phyloP scores from a whole-genome alignment of 108 stramenopile genomes.

The Pseudonitzschia delicatissima region DNA sequence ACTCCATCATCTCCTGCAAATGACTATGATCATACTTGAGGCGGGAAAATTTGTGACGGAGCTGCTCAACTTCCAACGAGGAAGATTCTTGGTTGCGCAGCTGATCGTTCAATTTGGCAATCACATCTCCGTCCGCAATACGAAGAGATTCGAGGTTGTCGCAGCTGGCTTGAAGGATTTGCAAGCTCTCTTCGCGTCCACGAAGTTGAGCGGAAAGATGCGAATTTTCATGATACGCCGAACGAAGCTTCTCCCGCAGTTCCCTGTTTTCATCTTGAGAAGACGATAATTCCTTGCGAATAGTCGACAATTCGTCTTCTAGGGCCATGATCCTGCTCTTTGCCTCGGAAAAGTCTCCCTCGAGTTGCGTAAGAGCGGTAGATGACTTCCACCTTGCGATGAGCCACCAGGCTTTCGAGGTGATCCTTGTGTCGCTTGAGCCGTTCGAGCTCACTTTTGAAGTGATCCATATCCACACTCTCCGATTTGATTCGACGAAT shows the following conservation, averaged over 20 bases:
- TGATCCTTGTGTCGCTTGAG: slow-evolving; percentile 6
- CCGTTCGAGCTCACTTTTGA: neutral
- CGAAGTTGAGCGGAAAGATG: neutral
- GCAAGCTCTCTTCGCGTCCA: neutral
- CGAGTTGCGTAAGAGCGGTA: neutral
- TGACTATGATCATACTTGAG: neutral
- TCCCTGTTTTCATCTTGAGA: neutral
- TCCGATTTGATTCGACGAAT: neutral
- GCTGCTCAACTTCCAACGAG: neutral
- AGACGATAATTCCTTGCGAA: neutral
- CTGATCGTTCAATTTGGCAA: slow-evolving; percentile 1
- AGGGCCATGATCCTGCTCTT: neutral
- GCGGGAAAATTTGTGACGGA: neutral
- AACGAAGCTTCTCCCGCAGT: neutral
- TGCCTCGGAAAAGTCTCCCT: neutral
- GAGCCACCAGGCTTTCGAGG: slow-evolving; percentile 3
- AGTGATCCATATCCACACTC: neutral
- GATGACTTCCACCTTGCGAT: neutral
- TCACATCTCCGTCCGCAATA: neutral
- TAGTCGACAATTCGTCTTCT: neutral
- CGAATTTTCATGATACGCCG: neutral
- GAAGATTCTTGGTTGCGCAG: neutral
- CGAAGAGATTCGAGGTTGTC: neutral
- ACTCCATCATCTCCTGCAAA: neutral
- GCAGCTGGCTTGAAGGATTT: neutral